Percentiles rank a stretch among this genome's conserved stretches.
Evolutionary conservation across 768 basidiomycete species (phyloP).

Genomic region (Termitomyces sp.): DNA sequence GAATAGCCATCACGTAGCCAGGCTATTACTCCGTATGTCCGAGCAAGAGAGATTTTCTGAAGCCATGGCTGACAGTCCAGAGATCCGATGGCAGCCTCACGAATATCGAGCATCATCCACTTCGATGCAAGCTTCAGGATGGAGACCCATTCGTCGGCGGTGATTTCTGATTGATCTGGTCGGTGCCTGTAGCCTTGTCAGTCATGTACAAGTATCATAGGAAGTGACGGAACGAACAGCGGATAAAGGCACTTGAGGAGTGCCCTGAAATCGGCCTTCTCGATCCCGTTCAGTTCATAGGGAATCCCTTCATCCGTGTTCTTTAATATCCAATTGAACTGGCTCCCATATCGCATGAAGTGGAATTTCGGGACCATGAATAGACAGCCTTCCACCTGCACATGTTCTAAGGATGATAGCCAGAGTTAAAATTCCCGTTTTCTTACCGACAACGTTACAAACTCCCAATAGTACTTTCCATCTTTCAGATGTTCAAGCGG

Average conservation of each 20-base stretch:
- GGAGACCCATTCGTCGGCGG: constrained; percentile 5
- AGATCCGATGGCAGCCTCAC: constrained; percentile 1
- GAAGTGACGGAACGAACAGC: not conserved
- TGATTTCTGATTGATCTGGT: not conserved
- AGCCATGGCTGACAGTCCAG: not conserved
- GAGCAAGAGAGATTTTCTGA: not conserved
- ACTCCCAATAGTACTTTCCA: not conserved
- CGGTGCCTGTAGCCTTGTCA: not conserved
- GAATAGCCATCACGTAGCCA: constrained; percentile 3
- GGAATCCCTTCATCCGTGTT: not conserved
- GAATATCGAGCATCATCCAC: constrained; percentile 10
- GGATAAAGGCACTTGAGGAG: constrained; percentile 10
- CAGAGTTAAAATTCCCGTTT: not conserved
- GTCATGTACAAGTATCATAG: not conserved
- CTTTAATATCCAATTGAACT: not conserved
- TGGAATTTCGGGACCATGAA: constrained; percentile 7
- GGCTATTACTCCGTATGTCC: not conserved
- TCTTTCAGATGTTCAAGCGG: not conserved
- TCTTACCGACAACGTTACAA: constrained; percentile 1
- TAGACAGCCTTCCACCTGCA: not conserved
- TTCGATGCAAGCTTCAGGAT: constrained; percentile 8
- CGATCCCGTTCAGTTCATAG: not conserved
- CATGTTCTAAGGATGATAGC: not conserved
- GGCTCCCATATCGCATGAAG: not conserved
- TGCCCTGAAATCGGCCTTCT: constrained; percentile 3